Evolutionary conservation across 768 basidiomycete species (phyloP), one percentile per base, ranked within the genome.

Genomic region (Collybia sp.): DNA sequence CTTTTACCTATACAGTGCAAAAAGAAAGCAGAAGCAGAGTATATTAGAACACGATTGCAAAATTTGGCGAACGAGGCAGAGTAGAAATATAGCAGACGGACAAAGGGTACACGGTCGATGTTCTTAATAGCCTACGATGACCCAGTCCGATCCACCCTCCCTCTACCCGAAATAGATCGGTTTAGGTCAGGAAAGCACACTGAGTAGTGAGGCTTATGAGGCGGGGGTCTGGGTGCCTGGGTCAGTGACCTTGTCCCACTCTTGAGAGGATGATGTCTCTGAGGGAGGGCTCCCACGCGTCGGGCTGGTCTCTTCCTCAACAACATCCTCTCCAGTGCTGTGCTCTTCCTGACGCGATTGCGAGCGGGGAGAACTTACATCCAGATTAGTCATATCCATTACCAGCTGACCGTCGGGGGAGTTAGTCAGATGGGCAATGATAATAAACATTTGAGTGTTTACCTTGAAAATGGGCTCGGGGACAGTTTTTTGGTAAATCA

Each of bases 401-500:
- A 94, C 75, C 50, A 87, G 66, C 81, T 84, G 51, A 1, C 6
- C 10, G 37, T 18, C 6, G 32, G 12, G 43, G 12, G 18, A 12
- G 25, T 46, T 42, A 33, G 40, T 40, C n/a, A 25, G 35, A n/a
- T 25, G 25, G 25, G 25, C 25, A 30, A 30, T 30, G 19, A 25
- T 43, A 43, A 37, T 30, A 12, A 43, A 45, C 42, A 12, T 25
- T 12, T 30, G 18, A 17, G 11, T 9, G 64, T 69, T 30, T 45
- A 85, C 85, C 70, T 90, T 87, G 70, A 92, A 91, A 41, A 93
- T 72, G 32, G 82, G 75, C 19, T 79, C 76, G 2, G 91, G 88
- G 25, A 95, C 82, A 30, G 92, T 93, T 67, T 88, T 87, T 68
- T 97, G 84, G 59, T 96, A 95, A 51, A 98, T 94, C 64, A 87